Evolutionary conservation across 2,329 filamentous ascomycete genomes (phyloP).

Genomic region (Aureobasidium sp.): DNA sequence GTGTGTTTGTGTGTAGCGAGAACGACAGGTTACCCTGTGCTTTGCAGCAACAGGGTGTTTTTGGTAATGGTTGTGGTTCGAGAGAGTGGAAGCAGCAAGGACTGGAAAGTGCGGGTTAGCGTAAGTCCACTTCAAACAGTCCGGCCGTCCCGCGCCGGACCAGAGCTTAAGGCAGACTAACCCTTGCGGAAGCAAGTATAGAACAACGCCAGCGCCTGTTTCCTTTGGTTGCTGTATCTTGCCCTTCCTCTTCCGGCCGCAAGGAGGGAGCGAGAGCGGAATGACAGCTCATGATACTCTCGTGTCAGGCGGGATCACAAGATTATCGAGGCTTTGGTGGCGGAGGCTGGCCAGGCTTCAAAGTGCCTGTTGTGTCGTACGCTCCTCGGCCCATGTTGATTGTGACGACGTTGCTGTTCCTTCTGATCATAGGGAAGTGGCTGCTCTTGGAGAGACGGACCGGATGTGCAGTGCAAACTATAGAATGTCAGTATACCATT

Average conservation of each 20-base stretch:
- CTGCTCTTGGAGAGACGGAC: background rate
- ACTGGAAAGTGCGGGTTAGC: conserved; percentile 5
- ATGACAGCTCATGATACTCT: conserved; percentile 2
- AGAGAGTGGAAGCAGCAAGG: background rate
- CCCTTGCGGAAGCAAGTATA: conserved; percentile 10
- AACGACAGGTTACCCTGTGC: background rate
- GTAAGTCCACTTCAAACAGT: background rate
- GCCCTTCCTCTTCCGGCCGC: conserved; percentile 3
- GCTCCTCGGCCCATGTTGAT: conserved; percentile 41
- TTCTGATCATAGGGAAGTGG: conserved; percentile 32
- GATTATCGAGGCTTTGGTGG: conserved; percentile 18
- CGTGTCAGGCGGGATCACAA: background rate
- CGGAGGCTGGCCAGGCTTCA: conserved; percentile 35
- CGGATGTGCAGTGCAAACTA: background rate
- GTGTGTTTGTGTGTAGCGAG: background rate
- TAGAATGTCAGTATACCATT: background rate
- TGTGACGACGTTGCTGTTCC: conserved; percentile 30
- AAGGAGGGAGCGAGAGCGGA: background rate
- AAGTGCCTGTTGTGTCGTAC: conserved; percentile 42
- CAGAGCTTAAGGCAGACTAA: conserved; percentile 8
- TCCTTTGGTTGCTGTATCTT: conserved; percentile 6
- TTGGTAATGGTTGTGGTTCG: background rate
- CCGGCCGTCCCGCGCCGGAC: conserved; percentile 8
- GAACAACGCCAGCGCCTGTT: conserved; percentile 5
- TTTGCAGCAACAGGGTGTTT: background rate